Percentiles rank a stretch among this genome's conserved stretches.
These are phyloP conservation scores for Aureobasidium sp. DNA, from an alignment of 2,329 filamentous ascomycete genomes.

Conservation along the genomic window DNA sequence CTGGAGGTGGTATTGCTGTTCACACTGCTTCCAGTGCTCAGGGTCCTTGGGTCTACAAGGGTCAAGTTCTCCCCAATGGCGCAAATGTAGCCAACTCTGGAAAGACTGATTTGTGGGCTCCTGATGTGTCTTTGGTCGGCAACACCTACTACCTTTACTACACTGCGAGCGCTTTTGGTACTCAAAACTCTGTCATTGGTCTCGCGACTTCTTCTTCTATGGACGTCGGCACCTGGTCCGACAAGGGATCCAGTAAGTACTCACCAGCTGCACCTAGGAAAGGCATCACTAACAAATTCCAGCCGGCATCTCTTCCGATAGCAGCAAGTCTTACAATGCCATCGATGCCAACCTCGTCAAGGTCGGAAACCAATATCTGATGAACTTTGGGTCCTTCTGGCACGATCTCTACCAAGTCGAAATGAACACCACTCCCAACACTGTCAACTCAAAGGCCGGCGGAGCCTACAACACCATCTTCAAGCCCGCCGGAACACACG, in stretches of 20 bases:
- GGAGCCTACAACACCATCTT: constrained; percentile 45
- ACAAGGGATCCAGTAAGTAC: constrained; percentile 44
- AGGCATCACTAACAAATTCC: neutral
- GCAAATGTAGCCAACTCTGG: constrained; percentile 42
- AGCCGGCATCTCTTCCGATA: constrained; percentile 42
- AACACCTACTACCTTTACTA: constrained; percentile 60
- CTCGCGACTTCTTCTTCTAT: constrained; percentile 45
- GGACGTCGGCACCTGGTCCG: constrained; percentile 53
- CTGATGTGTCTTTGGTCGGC: constrained; percentile 54
- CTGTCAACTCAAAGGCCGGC: constrained; percentile 27
- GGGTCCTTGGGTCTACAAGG: constrained; percentile 46
- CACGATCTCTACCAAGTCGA: constrained; percentile 54
- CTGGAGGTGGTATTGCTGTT: constrained; percentile 44
- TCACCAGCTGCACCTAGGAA: neutral
- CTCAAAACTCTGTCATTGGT: constrained; percentile 56
- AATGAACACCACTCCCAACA: constrained; percentile 33
- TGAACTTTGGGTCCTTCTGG: constrained; percentile 66
- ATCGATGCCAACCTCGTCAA: constrained; percentile 47
- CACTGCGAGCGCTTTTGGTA: constrained; percentile 56
- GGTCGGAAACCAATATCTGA: constrained; percentile 39
- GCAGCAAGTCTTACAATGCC: constrained; percentile 39
- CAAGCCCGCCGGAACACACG: constrained; percentile 44
- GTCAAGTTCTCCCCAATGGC: constrained; percentile 40
- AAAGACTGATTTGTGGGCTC: constrained; percentile 51
- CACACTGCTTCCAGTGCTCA: constrained; percentile 41